These are phyloP conservation scores for Boletus rubescentipes DNA, from an alignment of 768 basidiomycete genomes.

Conservation along the genomic window DNA sequence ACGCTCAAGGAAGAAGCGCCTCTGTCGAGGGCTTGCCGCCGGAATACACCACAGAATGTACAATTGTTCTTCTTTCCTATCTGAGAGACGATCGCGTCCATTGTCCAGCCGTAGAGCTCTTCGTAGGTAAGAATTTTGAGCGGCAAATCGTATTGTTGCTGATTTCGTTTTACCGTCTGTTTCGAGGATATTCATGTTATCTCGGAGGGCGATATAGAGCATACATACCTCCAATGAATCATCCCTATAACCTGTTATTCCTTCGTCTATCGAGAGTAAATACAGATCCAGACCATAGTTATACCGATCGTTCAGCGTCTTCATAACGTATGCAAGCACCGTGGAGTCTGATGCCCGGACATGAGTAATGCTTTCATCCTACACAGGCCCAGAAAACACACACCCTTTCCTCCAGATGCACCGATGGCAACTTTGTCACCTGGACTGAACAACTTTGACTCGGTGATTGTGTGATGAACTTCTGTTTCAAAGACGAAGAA, in stretches of 20 bases:
- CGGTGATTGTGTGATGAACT: slow-evolving; percentile 91
- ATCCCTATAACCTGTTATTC: slow-evolving; percentile 96
- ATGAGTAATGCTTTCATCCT: not conserved
- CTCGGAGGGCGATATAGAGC: not conserved
- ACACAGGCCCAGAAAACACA: slow-evolving; percentile 11
- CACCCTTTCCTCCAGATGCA: slow-evolving; percentile 97
- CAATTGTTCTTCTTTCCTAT: slow-evolving; percentile 98
- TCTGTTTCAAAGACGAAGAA: slow-evolving; percentile 98
- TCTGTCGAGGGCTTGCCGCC: slow-evolving; percentile 93
- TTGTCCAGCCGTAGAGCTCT: slow-evolving; percentile 98
- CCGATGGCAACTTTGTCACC: slow-evolving; percentile 97
- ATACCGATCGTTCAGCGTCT: slow-evolving; percentile 90
- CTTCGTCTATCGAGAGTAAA: slow-evolving; percentile 96
- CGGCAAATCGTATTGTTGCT: slow-evolving; percentile 91
- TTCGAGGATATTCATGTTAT: not conserved
- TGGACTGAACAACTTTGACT: slow-evolving; percentile 77
- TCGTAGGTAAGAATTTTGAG: slow-evolving; percentile 95
- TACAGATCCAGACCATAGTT: slow-evolving; percentile 89
- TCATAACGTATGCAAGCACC: slow-evolving; percentile 96
- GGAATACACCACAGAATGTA: slow-evolving; percentile 98
- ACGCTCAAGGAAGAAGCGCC: slow-evolving; percentile 87
- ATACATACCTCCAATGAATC: slow-evolving; percentile 85
- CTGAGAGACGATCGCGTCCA: slow-evolving; percentile 95
- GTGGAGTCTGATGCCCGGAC: slow-evolving; percentile 73
- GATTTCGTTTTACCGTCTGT: slow-evolving; percentile 97